phyloP scores from a whole-genome alignment of 2,329 filamentous ascomycete species.

The Hymenoscyphus albidus region DNA sequence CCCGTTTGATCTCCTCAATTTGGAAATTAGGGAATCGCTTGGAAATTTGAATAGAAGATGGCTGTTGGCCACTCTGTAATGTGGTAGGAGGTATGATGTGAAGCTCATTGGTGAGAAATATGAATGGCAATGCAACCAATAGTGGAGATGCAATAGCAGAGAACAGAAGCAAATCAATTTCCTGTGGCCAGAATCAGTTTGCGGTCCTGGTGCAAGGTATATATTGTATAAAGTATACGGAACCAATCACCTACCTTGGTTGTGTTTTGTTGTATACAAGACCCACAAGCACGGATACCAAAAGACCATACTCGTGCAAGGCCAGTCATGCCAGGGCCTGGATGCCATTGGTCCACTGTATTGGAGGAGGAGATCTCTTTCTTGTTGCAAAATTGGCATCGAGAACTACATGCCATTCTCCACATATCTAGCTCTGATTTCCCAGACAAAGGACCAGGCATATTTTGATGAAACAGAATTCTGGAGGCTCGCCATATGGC shows the following conservation, averaged over 20 bases:
- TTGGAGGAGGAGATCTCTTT: constrained; percentile 27
- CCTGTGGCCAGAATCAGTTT: constrained; percentile 46
- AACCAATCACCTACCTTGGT: constrained; percentile 55
- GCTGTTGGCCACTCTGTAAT: constrained; percentile 50
- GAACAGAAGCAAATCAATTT: constrained; percentile 65
- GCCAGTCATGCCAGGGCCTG: constrained; percentile 58
- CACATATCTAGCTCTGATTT: constrained; percentile 74
- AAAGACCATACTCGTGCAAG: constrained; percentile 70
- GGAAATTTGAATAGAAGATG: constrained; percentile 47
- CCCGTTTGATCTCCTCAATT: constrained; percentile 56
- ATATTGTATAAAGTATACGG: constrained; percentile 2
- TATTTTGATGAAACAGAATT: constrained; percentile 58
- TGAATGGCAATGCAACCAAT: constrained; percentile 65
- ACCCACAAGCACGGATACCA: constrained; percentile 59
- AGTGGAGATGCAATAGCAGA: constrained; percentile 56
- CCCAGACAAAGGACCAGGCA: constrained; percentile 64
- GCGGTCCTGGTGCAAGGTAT: background rate
- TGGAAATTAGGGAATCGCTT: constrained; percentile 65
- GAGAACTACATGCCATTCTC: constrained; percentile 58
- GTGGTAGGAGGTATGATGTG: constrained; percentile 56
- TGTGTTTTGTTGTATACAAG: constrained; percentile 58
- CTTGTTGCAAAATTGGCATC: constrained; percentile 66
- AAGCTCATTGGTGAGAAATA: constrained; percentile 58
- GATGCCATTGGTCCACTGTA: constrained; percentile 47
- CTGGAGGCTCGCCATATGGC: constrained; percentile 68